Evolutionary conservation across 768 basidiomycete species (phyloP), one percentile per base, ranked within the genome.

Genomic region (Mycena belliarum): DNA sequence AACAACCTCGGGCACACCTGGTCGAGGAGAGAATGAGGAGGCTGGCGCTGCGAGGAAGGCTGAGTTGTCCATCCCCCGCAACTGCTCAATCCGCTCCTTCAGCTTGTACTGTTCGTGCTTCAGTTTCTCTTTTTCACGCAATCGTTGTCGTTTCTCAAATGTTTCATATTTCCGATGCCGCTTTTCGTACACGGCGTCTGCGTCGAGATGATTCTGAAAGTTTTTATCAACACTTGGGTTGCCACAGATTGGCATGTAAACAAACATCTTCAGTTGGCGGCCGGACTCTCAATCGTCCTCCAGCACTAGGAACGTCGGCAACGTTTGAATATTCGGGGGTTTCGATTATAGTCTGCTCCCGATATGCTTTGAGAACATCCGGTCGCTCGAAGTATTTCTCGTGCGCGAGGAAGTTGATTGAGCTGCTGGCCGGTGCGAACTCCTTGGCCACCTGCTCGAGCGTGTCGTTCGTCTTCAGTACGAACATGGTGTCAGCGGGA

Each of bases 21-120:
- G 72, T 38, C 52, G 52, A 21, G 73, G 71, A n/a, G 83, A 75
- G 68, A 90, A 90, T 33, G 77, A 78, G 18, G 81, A 72, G 6
- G 84, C 80, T 38, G 87, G 81, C 43, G 89, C 74, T 25, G 76
- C 67, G 28, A 91, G 80, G 70, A 92, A 93, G 3, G 87, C 85
- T 52, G 81, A 72, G 46, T 80, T 72, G 57, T 92, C 89, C 85
- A 95, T 88, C 25, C 76, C 79, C 53, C 79, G 82, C 54, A 95
- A 79, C 66, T 94, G 89, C 49, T 95, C 92, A 59, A 95, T 89
- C 33, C 93, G 85, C 67, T 93, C 88, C 70, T 89, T 89, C 66
- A 96, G 84, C 69, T 93, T 93, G 75, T 94, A 93, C 64, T 93
- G 91, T 67, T 95, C 93, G 63, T 93, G 88, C 72, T 90, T 88